Conservation (phyloP, 495 filamentous ascomycete genomes). For the Lasiosphaeria miniovina region DNA sequence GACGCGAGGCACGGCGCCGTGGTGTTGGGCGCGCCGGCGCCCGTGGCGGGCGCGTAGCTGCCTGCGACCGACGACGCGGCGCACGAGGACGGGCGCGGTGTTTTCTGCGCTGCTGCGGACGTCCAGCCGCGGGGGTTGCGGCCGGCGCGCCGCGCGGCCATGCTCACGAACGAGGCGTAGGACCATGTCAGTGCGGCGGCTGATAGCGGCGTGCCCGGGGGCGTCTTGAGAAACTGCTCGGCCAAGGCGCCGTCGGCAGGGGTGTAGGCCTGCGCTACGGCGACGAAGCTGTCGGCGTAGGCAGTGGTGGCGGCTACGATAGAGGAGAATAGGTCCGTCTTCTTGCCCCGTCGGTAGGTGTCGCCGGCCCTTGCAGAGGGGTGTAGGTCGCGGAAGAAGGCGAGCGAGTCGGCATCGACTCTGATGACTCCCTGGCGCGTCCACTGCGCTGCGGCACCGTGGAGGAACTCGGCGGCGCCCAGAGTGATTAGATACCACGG, state of each 20-base stretch:
- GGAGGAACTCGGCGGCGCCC: constrained; percentile 60
- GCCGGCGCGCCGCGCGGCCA: constrained; percentile 41
- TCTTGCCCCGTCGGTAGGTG: constrained; percentile 41
- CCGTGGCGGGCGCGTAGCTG: constrained; percentile 54
- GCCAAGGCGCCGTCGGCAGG: constrained; percentile 52
- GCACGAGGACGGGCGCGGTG: constrained; percentile 49
- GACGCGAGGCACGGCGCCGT: constrained; percentile 52
- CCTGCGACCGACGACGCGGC: constrained; percentile 47
- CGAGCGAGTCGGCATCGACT: constrained; percentile 46
- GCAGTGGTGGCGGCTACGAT: constrained; percentile 47
- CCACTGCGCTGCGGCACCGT: constrained; percentile 58
- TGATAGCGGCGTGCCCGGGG: constrained; percentile 47
- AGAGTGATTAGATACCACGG: constrained; percentile 62
- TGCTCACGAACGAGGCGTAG: constrained; percentile 57
- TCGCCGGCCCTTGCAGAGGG: constrained; percentile 40
- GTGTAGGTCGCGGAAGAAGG: constrained; percentile 54
- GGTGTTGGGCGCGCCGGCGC: constrained; percentile 45
- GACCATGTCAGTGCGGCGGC: constrained; percentile 66
- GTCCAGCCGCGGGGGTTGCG: constrained; percentile 51
- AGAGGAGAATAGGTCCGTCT: constrained; percentile 32
- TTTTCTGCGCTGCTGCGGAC: constrained; percentile 24
- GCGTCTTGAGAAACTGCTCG: constrained; percentile 56
- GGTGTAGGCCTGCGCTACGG: constrained; percentile 49
- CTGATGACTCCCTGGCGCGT: constrained; percentile 45
- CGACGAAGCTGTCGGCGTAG: constrained; percentile 61